Evolutionary conservation across 2,329 filamentous ascomycete genomes (phyloP).

Genomic region (Neofusicoccum parvum): DNA sequence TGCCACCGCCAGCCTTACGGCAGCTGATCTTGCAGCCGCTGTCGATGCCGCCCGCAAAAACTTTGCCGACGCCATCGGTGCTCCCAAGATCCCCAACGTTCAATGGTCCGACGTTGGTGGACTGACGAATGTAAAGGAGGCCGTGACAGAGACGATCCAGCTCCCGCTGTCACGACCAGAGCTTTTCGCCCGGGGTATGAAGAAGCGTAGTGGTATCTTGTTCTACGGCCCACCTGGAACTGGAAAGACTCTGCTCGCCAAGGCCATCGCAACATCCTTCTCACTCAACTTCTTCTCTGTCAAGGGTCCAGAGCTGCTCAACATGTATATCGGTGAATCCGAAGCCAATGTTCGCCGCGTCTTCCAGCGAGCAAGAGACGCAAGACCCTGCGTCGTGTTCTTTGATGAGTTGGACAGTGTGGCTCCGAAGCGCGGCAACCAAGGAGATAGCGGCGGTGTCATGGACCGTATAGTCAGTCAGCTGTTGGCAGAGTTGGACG

Average conservation of each 20-base stretch:
- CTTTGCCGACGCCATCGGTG: conserved; percentile 95
- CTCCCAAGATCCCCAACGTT: conserved; percentile 96
- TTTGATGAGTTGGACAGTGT: conserved; percentile 94
- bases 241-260: conserved; percentile 88
- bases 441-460: conserved; percentile 94
- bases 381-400: conserved; percentile 86
- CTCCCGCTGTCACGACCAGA: conserved; percentile 88
- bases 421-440: conserved; percentile 93
- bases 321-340: conserved; percentile 96
- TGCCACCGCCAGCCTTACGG: conserved; percentile 74
- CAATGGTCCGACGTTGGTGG: conserved; percentile 96
- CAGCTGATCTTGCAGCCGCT: conserved; percentile 84
- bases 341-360: conserved; percentile 89
- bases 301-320: conserved; percentile 87
- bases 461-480: conserved; percentile 98
- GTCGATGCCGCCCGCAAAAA: conserved; percentile 96
- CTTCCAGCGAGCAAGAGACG: conserved; percentile 84
- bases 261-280: conserved; percentile 91
- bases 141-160: conserved; percentile 96
- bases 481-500: conserved; percentile 90
- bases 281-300: conserved; percentile 94
- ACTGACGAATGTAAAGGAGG: conserved; percentile 90
- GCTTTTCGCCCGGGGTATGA: conserved; percentile 95
- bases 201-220: conserved; percentile 90
- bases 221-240: conserved; percentile 92